phyloP scores from a whole-genome alignment of 805 yeast genomes.

The Ogataea populi-albae region DNA sequence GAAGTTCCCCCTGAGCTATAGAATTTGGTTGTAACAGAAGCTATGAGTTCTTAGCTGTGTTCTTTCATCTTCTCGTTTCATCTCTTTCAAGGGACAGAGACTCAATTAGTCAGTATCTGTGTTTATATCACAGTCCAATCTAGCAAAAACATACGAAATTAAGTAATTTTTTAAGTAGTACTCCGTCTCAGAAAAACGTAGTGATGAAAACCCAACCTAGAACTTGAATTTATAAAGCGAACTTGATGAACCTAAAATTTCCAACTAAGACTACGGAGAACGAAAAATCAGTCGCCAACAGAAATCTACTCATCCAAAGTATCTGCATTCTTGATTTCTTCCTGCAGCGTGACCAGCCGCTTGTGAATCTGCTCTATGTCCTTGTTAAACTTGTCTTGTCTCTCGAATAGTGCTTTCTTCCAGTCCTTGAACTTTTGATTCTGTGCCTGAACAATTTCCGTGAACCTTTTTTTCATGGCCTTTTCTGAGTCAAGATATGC shows the following conservation, averaged over 20 bases:
- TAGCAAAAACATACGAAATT: no score
- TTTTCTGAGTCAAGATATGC: conserved; percentile 43
- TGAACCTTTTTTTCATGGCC: conserved; percentile 41
- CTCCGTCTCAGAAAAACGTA: no score
- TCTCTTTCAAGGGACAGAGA: no score
- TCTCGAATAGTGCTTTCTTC: conserved; percentile 52
- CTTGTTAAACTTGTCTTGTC: conserved; percentile 54
- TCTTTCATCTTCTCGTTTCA: neutral
- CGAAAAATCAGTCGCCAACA: no score
- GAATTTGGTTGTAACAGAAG: neutral
- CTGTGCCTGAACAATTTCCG: conserved; percentile 43
- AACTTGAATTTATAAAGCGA: no score
- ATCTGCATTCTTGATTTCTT: conserved; percentile 20
- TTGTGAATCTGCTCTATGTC: conserved; percentile 47
- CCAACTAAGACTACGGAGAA: neutral
- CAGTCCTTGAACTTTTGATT: conserved; percentile 60
- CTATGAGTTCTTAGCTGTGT: conserved; percentile 16
- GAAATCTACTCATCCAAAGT: conserved; percentile 9
- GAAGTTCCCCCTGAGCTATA: conserved; percentile 11
- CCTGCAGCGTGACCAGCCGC: conserved; percentile 37
- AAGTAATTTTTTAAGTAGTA: no score
- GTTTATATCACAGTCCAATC: no score
- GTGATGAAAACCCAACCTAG: no score
- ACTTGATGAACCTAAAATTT: neutral
- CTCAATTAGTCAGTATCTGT: no score